A percentile compares a stretch with the other conserved stretches of the same genome.
Evolutionary conservation across 495 filamentous ascomycete genomes (phyloP).

Genomic region (Penicillium robsamsonii): DNA sequence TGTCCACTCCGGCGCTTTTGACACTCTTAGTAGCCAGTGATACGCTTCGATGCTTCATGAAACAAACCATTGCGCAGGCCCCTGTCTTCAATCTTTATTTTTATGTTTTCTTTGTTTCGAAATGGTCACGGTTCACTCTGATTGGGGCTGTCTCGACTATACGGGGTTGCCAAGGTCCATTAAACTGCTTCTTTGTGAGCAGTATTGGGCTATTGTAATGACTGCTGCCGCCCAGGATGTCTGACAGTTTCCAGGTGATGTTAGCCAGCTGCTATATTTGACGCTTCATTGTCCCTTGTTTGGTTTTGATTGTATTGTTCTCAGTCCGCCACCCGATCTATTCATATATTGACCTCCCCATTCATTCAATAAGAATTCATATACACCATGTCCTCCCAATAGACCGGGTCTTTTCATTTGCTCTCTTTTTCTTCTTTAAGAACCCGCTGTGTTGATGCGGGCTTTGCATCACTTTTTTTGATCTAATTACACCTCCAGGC

Average conservation of each 20-base stretch:
- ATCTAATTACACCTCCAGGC: neutral
- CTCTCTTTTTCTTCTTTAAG: constrained; percentile 6
- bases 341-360: constrained; percentile 11
- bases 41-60: constrained; percentile 21
- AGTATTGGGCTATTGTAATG: constrained; percentile 1
- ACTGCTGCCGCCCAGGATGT: constrained; percentile 16
- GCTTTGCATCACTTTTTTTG: constrained; percentile 6
- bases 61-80: constrained; percentile 17
- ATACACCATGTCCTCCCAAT: constrained; percentile 17
- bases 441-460: neutral
- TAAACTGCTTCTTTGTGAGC: constrained; percentile 18
- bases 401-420: constrained; percentile 14
- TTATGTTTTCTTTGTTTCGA: constrained; percentile 21
- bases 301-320: constrained; percentile 14
- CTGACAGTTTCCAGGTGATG: neutral
- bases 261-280: constrained; percentile 12
- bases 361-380: constrained; percentile 19
- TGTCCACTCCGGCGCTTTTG: constrained; percentile 11
- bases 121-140: constrained; percentile 10
- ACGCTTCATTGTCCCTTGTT: constrained; percentile 8
- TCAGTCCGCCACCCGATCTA: neutral
- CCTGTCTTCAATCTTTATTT: constrained; percentile 21
- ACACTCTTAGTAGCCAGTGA: constrained; percentile 12
- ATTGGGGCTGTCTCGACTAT: constrained; percentile 15
- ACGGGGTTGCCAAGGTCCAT: constrained; percentile 14